These are phyloP conservation scores for Phanerochaete carnosa DNA, from an alignment of 768 basidiomycete species.

Conservation along the genomic window DNA sequence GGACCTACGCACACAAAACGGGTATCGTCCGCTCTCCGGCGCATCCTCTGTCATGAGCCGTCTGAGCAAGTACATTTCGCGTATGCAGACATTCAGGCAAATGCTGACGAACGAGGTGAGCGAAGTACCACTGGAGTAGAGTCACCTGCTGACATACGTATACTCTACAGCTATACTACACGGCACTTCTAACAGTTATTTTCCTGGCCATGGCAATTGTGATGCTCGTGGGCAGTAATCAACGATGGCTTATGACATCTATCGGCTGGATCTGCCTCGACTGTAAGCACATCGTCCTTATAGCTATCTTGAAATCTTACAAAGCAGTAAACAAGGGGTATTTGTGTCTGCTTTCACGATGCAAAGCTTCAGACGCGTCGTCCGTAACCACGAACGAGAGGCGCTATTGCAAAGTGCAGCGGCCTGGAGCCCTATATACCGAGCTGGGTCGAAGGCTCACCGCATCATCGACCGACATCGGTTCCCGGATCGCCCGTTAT, in stretches of 20 bases:
- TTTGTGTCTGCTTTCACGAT: conserved; percentile 53
- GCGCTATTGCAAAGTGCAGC: conserved; percentile 47
- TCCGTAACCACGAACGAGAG: conserved; percentile 59
- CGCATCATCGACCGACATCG: conserved; percentile 15
- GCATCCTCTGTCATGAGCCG: conserved; percentile 34
- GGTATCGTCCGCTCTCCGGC: neutral
- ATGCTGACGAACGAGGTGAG: conserved; percentile 66
- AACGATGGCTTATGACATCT: conserved; percentile 41
- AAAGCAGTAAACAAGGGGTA: conserved; percentile 39
- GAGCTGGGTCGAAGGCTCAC: conserved; percentile 25
- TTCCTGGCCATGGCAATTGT: conserved; percentile 47
- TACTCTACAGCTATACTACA: conserved; percentile 45
- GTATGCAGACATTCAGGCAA: conserved; percentile 49
- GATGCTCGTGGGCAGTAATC: conserved; percentile 47
- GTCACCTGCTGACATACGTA: neutral
- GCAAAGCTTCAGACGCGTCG: conserved; percentile 57
- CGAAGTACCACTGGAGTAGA: neutral
- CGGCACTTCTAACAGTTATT: conserved; percentile 47
- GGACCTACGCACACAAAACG: neutral
- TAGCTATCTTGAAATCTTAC: neutral
- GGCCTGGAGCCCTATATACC: conserved; percentile 35
- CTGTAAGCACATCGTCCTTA: conserved; percentile 35
- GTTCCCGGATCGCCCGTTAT: conserved; percentile 2
- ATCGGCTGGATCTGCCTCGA: conserved; percentile 52
- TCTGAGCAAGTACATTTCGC: conserved; percentile 46